Percentiles rank a stretch among this genome's conserved stretches.
Conservation (phyloP, 2,329 filamentous ascomycete genomes). For the Stagonosporopsis tanaceti region DNA sequence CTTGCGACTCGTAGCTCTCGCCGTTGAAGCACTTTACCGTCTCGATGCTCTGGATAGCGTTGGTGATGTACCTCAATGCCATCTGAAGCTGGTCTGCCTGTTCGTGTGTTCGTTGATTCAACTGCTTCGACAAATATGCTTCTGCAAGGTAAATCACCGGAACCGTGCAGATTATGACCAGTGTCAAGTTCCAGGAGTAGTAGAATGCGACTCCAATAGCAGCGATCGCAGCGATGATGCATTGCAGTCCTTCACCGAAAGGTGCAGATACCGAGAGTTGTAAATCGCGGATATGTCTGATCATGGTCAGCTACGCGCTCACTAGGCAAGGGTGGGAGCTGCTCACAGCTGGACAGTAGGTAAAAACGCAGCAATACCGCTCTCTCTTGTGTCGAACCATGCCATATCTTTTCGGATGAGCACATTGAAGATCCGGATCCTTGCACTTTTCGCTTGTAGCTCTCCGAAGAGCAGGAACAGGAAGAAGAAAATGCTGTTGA, state of each 20-base stretch:
- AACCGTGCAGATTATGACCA: conserved; percentile 77
- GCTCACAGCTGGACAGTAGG: conserved; percentile 76
- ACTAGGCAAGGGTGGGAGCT: no score
- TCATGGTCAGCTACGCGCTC: conserved; percentile 21
- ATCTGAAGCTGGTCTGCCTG: conserved; percentile 73
- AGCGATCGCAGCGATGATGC: conserved; percentile 68
- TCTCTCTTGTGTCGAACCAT: conserved; percentile 80
- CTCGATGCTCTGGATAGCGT: conserved; percentile 77
- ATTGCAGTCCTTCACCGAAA: conserved; percentile 73
- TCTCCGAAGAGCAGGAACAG: conserved; percentile 83
- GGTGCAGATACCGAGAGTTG: conserved; percentile 82
- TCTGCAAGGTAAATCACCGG: conserved; percentile 72
- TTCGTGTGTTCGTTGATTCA: conserved; percentile 71
- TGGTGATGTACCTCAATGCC: conserved; percentile 75
- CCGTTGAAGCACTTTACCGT: conserved; percentile 88
- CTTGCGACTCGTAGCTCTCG: conserved; percentile 71
- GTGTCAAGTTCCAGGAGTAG: conserved; percentile 83
- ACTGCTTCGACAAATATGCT: conserved; percentile 64
- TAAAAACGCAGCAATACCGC: conserved; percentile 76
- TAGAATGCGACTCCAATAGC: conserved; percentile 77
- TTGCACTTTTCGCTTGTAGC: conserved; percentile 73
- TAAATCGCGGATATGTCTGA: conserved; percentile 82
- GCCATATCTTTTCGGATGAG: conserved; percentile 76
- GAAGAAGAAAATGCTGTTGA: conserved; percentile 71
- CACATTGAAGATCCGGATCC: conserved; percentile 70